Evolutionary conservation across 768 basidiomycete genomes (phyloP).

Genomic region (Floccularia luteovirens): DNA sequence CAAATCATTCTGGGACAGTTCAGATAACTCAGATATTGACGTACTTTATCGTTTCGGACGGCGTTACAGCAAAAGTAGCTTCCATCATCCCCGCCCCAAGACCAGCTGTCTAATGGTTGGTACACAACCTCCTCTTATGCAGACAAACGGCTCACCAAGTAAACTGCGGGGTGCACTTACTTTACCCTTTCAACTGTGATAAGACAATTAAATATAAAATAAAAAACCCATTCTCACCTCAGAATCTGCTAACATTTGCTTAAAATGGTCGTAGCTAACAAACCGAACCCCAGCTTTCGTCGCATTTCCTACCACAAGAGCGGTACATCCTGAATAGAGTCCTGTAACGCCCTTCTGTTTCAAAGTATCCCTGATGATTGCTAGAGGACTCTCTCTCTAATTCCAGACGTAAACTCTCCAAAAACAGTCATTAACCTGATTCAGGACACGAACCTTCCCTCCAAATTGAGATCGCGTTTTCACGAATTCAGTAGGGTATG

Average conservation of each 20-base stretch:
- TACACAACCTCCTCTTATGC: constrained; percentile 1
- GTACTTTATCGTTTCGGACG: constrained; percentile 97
- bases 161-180: constrained; percentile 82
- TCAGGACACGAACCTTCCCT: constrained; percentile 49
- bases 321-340: constrained; percentile 89
- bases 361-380: constrained; percentile 71
- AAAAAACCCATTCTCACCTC: constrained; percentile 43
- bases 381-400: constrained; percentile 57
- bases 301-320: constrained; percentile 87
- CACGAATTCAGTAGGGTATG: constrained; percentile 87
- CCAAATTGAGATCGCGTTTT: constrained; percentile 94
- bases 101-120: constrained; percentile 40
- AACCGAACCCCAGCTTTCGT: constrained; percentile 95
- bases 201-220: not conserved
- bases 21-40: constrained; percentile 15
- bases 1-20: not conserved
- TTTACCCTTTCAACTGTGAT: constrained; percentile 59
- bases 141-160: constrained; percentile 38
- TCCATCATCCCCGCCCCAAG: constrained; percentile 88
- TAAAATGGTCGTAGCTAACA: constrained; percentile 91
- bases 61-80: constrained; percentile 91
- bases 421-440: not conserved
- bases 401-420: not conserved
- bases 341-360: constrained; percentile 70
- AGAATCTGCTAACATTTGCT: constrained; percentile 70